Base-by-base conservation (phyloP, 2,329 filamentous ascomycete genomes). In the Clarireedia hainanense region DNA sequence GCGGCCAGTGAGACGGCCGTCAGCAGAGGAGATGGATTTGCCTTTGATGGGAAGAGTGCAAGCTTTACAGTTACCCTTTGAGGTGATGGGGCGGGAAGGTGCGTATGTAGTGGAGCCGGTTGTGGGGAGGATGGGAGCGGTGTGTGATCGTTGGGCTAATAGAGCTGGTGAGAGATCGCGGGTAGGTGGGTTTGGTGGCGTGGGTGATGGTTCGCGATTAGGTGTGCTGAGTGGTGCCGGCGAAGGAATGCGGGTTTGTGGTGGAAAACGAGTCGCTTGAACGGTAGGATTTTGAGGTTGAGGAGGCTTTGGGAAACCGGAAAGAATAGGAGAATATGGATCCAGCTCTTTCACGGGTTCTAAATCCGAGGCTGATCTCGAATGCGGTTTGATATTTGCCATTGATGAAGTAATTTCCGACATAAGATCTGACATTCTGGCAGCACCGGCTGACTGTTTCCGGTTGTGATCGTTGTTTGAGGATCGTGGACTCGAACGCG, bases 11-110 rank as follows among this genome's bases (percentile, higher is more conserved):
- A 99, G 76, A 24, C 91, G 85, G 15, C 94, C 94, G 65, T 96
- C 94, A 0, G 91, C 91, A 14, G 91, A 95, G 36, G 92, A 95
- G 57, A 99, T 85, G 1, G 91, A 96, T 73, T 96, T 97, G 20
- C 91, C 92, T 46, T 83, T 81, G 64, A 99, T 97, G 6, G 79
- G 75, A 47, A 86, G 75, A 3, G 81, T 77, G 70, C 94, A 99
- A 1, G 89, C 88, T 66, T 90, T 89, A 74, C 94, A 99, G 60
- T 82, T 83, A 2, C 89, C 89, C 57, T 70, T 70, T 20, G 65
- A 60, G 14, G 64, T 60, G 6, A 59, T 54, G 1, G 61, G 57
- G 4, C 63, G 63, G 34, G 57, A 60, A 17, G 57, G 56, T 34
- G 47, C 48, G n/a, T 47, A 48, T 17, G 47, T 39, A 12, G 50